Base-by-base conservation (phyloP, 805 yeast genomes). In the Lipomyces orientalis region DNA sequence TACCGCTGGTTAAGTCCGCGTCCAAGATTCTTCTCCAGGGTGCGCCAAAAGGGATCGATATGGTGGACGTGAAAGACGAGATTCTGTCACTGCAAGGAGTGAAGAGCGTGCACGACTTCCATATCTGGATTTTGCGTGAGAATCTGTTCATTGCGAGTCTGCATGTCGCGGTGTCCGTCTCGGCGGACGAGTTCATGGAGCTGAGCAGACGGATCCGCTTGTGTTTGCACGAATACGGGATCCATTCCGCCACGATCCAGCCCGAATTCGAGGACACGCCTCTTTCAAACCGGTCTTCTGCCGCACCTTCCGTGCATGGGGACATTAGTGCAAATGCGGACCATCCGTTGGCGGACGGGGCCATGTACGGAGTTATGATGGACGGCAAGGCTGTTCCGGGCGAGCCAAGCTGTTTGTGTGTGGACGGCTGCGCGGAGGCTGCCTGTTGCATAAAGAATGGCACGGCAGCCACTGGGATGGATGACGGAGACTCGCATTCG, bases 91-190 rank as follows among this genome's bases (percentile, higher is more conserved):
- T 95, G 22, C 85, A 87, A 0, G 90, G 93, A 33, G 94, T 94
- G 61, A 83, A 86, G 65, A 90, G 96, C 1, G 88, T 95, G 39
- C 99, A 94, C 78, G 99, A 94, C 79, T 88, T 94, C 83, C 99
- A 94, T 79, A 88, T 94, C 66, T 94, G 99, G 99, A 94, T 93
- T 77, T 84, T 94, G 73, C 91, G 93, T 60, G 99, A 94, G 79
- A 89, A 88, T 68, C 85, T 90, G 64, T 84, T 88, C 72, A 91
- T 94, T 76, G 97, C 98, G 0, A 89, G 97, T 0, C 83, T 95
- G 68, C 99, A 94, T 77, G 90, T 93, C 54, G 91, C 92, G 74
- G 83, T 95, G 55, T 83, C 85, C 62, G 79, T 85, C 14, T 81
- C 85, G 10, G 90, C 92, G n/a, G 69, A 52, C 52, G 82, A 85